Percentiles rank a stretch among this genome's conserved stretches.
phyloP scores from a whole-genome alignment of 2,329 filamentous ascomycete genomes.

The Monosporascus sp. region DNA sequence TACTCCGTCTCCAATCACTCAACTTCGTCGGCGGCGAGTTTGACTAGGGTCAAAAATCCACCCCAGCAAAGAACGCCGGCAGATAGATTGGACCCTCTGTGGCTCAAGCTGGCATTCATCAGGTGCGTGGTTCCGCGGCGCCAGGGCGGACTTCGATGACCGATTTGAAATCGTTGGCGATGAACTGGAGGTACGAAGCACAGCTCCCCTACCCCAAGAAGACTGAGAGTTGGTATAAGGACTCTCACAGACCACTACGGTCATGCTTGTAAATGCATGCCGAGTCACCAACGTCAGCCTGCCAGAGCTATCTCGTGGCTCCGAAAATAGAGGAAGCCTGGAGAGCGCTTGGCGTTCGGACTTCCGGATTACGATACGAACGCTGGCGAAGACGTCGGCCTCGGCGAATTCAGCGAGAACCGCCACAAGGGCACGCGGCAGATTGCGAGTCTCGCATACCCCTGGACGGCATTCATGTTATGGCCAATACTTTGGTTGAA shows the following conservation, averaged over 20 bases:
- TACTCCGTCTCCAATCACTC: slow-evolving; percentile 12
- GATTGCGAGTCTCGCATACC: slow-evolving; percentile 10
- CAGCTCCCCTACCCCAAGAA: too few species aligned
- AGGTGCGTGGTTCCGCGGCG: slow-evolving; percentile 34
- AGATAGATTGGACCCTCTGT: slow-evolving; percentile 9
- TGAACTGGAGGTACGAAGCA: too few species aligned
- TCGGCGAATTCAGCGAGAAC: slow-evolving; percentile 19
- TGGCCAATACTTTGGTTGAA: slow-evolving; percentile 13
- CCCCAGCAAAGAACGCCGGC: slow-evolving; percentile 10
- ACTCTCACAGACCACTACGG: too few species aligned
- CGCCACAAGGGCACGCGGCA: slow-evolving; percentile 11
- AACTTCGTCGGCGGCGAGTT: slow-evolving; percentile 17
- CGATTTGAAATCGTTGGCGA: slow-evolving; percentile 33
- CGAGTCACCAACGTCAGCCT: too few species aligned
- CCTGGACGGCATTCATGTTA: slow-evolving; percentile 4
- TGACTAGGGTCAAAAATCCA: slow-evolving; percentile 16
- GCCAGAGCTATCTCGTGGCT: too few species aligned
- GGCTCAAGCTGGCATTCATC: neutral
- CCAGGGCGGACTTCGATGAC: slow-evolving; percentile 35
- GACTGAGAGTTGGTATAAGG: too few species aligned
- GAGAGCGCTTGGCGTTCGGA: too few species aligned
- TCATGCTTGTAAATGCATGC: too few species aligned
- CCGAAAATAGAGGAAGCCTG: too few species aligned
- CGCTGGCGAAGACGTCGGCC: too few species aligned
- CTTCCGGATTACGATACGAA: too few species aligned